A percentile compares a stretch with the other conserved stretches of the same genome.
Conservation (phyloP, 768 basidiomycete species). For the Trametes cingulata region DNA sequence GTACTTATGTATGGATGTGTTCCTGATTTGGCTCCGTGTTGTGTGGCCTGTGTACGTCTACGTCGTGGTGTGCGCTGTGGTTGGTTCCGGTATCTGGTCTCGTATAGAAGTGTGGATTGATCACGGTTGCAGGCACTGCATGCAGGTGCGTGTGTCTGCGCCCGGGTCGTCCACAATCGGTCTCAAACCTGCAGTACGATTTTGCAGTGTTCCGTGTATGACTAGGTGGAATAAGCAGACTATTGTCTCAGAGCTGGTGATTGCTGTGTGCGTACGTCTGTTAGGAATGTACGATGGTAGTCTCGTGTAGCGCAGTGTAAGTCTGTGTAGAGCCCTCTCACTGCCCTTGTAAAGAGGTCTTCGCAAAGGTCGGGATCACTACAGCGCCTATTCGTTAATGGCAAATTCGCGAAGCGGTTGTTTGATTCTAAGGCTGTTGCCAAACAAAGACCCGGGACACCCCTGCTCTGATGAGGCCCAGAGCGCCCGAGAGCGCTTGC, state of each 20-base stretch:
- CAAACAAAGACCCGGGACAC: slow-evolving; percentile 27
- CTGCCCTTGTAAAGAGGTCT: too few species aligned
- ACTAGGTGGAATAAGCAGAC: background rate
- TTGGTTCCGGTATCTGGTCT: background rate
- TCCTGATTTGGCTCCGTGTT: background rate
- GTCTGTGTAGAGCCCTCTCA: too few species aligned
- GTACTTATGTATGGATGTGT: background rate
- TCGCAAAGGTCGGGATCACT: too few species aligned
- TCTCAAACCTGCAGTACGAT: background rate
- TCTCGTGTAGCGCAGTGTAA: too few species aligned
- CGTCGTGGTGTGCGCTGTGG: background rate
- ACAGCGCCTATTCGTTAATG: background rate
- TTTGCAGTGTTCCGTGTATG: background rate
- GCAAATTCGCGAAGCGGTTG: slow-evolving; percentile 22
- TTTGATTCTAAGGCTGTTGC: slow-evolving; percentile 26
- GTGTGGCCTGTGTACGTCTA: slow-evolving; percentile 2
- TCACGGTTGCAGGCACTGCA: background rate
- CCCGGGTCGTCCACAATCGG: background rate
- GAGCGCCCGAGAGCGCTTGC: background rate
- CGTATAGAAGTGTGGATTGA: background rate
- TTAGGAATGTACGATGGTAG: too few species aligned
- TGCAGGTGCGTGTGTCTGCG: background rate
- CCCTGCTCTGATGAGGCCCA: background rate
- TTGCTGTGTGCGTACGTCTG: too few species aligned
- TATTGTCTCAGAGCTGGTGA: background rate